Evolutionary conservation across 257 asterid genomes (phyloP), one percentile per base, ranked within the genome.

Genomic region (Verbena officinalis): DNA sequence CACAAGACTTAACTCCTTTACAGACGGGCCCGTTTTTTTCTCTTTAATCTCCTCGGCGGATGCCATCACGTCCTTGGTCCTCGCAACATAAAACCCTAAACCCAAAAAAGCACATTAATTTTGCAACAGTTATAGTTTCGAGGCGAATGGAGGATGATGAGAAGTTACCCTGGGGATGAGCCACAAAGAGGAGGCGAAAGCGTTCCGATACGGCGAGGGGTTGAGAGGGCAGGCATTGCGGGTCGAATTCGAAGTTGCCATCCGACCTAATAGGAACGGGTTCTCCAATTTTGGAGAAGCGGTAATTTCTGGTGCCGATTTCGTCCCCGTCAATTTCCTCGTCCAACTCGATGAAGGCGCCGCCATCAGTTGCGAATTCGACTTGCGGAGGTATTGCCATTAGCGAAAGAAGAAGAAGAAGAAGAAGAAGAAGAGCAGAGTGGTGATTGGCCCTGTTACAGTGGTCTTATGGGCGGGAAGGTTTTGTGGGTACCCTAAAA

Each of bases 51-150:
- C 85, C 80, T 73, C 78, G 2, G 96, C 99, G 6, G 91, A 61
- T 34, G 51, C 67, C 78, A 84, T 83, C 49, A 90, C 87, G 55
- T 90, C 95, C 80, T 78, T 75, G 6, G 97, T 93, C 84, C 84
- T 80, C 54, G 84, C 85, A 71, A 84, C 99, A 84, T 77, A 93
- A 80, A 93, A 90, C 78, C 97, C 97, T 90, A 77, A 76, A 71
- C 79, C 71, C 70, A 64, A 62, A 27, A 31, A 55, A 7, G 3
- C 7, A 36, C 17, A 55, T 13, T 55, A 72, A 23, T 33, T 62
- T 56, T 30, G 46, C 33, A 56, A 60, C 15, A 13, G 27, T 51
- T n/a, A 59, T 27, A 8, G 42, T 39, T 15, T 3, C 19, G 31
- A 59, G 1, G 34, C 11, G 3, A 16, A 16, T 0, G 22, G 7